phyloP scores from a whole-genome alignment of 2,329 filamentous ascomycete species.

The Penicillium sp. region DNA sequence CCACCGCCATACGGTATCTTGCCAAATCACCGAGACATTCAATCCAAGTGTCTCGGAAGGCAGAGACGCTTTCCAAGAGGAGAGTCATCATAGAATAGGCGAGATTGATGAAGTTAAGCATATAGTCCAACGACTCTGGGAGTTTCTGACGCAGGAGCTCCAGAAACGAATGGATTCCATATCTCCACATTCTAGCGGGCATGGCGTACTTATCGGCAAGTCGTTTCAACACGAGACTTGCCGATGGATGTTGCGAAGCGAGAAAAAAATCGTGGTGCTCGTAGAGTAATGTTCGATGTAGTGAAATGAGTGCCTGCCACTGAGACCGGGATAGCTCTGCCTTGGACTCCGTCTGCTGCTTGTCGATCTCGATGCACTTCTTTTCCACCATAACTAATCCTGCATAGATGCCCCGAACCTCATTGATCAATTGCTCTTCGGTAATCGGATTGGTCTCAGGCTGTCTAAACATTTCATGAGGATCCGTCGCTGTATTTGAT shows the following conservation, averaged over 20 bases:
- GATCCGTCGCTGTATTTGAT: background rate
- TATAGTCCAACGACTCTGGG: conserved; percentile 77
- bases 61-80: conserved; percentile 77
- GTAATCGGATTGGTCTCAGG: conserved; percentile 68
- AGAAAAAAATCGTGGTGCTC: conserved; percentile 86
- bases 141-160: conserved; percentile 73
- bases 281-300: conserved; percentile 77
- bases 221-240: conserved; percentile 63
- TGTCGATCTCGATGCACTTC: conserved; percentile 82
- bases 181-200: conserved; percentile 91
- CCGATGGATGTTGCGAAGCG: conserved; percentile 80
- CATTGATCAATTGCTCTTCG: conserved; percentile 73
- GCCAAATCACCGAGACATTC: conserved; percentile 87
- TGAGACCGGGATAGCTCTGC: conserved; percentile 60
- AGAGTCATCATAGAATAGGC: conserved; percentile 89
- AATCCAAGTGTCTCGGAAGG: conserved; percentile 87
- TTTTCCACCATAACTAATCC: conserved; percentile 82
- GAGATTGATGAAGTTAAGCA: conserved; percentile 86
- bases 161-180: conserved; percentile 83
- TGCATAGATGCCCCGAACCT: conserved; percentile 66
- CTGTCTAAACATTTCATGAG: conserved; percentile 49
- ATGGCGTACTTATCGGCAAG: conserved; percentile 82
- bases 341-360: conserved; percentile 45
- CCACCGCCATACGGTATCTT: conserved; percentile 86
- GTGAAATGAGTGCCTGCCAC: conserved; percentile 75